A percentile compares a stretch with the other conserved stretches of the same genome.
These are phyloP conservation scores for Candida frijolesensis DNA, from an alignment of 1,139 yeast genomes.

Conservation along the genomic window DNA sequence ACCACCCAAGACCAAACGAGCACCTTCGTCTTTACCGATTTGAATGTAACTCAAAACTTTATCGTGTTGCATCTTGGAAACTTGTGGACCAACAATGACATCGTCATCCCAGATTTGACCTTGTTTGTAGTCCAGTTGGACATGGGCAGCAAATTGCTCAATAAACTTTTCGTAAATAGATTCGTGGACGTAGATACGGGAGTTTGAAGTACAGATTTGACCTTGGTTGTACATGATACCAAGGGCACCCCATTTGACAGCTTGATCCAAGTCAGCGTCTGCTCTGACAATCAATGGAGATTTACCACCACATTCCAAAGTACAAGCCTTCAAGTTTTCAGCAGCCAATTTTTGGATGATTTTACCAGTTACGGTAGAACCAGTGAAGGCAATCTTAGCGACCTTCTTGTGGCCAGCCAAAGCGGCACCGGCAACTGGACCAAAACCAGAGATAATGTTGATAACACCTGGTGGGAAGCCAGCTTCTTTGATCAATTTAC, in stretches of 20 bases:
- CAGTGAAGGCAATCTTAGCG: slow-evolving; percentile 70
- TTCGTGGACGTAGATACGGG: slow-evolving; percentile 49
- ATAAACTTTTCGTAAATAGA: slow-evolving; percentile 52
- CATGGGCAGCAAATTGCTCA: slow-evolving; percentile 35
- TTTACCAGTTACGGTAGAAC: slow-evolving; percentile 63
- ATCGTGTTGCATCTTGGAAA: slow-evolving; percentile 67
- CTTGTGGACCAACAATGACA: slow-evolving; percentile 78
- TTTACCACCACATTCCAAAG: slow-evolving; percentile 95
- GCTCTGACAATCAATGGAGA: slow-evolving; percentile 72
- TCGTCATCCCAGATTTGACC: slow-evolving; percentile 60
- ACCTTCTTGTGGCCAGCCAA: slow-evolving; percentile 58
- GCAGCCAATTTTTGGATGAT: slow-evolving; percentile 64
- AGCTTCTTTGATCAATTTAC: slow-evolving; percentile 56
- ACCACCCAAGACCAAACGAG: slow-evolving; percentile 51
- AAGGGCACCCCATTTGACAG: slow-evolving; percentile 82
- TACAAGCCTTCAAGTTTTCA: slow-evolving; percentile 62
- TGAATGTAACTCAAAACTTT: slow-evolving; percentile 55
- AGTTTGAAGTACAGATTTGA: slow-evolving; percentile 50
- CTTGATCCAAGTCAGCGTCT: slow-evolving; percentile 77
- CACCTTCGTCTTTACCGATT: slow-evolving; percentile 59
- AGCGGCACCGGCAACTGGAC: slow-evolving; percentile 58
- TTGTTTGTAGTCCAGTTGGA: slow-evolving; percentile 50
- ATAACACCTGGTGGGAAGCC: slow-evolving; percentile 77
- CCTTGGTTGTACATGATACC: slow-evolving; percentile 82
- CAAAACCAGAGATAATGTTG: slow-evolving; percentile 59